A percentile compares a stretch with the other conserved stretches of the same genome.
These are phyloP conservation scores for Ophiocordyceps camponoti-floridani DNA, from an alignment of 2,329 filamentous ascomycete genomes.

Conservation along the genomic window DNA sequence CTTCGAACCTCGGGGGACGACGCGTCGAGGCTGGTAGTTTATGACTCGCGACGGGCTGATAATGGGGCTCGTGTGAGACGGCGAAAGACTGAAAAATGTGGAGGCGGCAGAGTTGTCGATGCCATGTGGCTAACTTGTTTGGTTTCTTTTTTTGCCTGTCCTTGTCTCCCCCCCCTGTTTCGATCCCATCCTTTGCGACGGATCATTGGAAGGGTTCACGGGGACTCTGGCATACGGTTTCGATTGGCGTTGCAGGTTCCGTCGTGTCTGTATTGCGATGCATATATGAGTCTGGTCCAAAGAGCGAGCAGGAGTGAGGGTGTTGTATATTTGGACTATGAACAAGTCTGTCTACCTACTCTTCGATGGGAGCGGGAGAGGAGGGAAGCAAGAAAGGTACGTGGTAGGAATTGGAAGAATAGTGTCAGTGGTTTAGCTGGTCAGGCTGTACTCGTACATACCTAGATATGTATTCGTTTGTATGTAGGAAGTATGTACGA, in stretches of 20 bases:
- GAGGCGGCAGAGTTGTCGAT: not conserved
- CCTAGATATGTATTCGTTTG: too few species aligned
- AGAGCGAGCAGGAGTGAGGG: not conserved
- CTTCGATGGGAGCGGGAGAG: not conserved
- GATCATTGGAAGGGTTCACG: not conserved
- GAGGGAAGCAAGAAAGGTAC: not conserved
- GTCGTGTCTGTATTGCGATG: not conserved
- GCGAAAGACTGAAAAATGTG: not conserved
- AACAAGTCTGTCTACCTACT: not conserved
- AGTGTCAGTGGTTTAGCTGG: too few species aligned
- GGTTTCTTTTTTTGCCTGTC: not conserved
- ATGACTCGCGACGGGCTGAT: not conserved
- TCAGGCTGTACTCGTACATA: too few species aligned
- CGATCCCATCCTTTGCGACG: not conserved
- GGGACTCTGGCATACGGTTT: not conserved
- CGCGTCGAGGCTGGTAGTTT: slow-evolving; percentile 18
- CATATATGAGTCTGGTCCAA: not conserved
- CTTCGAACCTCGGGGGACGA: slow-evolving; percentile 20
- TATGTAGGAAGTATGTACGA: too few species aligned
- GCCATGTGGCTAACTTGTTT: not conserved
- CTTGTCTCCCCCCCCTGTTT: not conserved
- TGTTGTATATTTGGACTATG: not conserved
- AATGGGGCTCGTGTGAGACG: not conserved
- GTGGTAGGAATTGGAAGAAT: not conserved
- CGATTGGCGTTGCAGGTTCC: not conserved